These are phyloP conservation scores for Botrytis paeoniae DNA, from an alignment of 2,329 filamentous ascomycete genomes.

Conservation along the genomic window DNA sequence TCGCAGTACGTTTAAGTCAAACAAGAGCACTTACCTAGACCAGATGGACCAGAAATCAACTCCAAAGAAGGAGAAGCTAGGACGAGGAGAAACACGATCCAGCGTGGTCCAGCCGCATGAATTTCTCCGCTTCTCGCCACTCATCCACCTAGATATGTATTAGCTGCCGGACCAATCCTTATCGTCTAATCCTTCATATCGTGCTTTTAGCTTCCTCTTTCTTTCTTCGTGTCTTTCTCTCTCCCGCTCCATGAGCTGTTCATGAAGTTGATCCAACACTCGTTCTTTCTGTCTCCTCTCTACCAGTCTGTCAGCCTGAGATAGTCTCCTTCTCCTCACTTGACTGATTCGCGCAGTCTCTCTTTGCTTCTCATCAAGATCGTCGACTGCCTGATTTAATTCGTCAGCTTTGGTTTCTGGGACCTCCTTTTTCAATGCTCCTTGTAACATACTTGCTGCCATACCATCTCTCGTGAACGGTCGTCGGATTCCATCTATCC, in stretches of 20 bases:
- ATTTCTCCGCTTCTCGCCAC: not conserved
- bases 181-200: not conserved
- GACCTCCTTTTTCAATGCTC: not conserved
- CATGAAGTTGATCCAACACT: not conserved
- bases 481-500: not conserved
- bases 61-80: not conserved
- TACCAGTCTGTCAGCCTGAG: not conserved
- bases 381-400: too few species aligned
- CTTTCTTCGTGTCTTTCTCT: not conserved
- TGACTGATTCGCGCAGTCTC: too few species aligned
- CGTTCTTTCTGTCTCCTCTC: not conserved
- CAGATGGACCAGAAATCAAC: not conserved
- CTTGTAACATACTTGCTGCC: not conserved
- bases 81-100: not conserved
- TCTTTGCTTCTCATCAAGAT: too few species aligned
- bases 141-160: not conserved
- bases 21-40: not conserved
- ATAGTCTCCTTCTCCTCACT: not conserved
- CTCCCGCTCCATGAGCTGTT: not conserved
- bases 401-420: not conserved
- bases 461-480: not conserved
- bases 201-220: not conserved
- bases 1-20: not conserved
- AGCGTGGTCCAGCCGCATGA: not conserved
- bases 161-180: too few species aligned